Evolutionary conservation across 495 filamentous ascomycete species (phyloP).

Genomic region (Aspergillus egyptiacus): DNA sequence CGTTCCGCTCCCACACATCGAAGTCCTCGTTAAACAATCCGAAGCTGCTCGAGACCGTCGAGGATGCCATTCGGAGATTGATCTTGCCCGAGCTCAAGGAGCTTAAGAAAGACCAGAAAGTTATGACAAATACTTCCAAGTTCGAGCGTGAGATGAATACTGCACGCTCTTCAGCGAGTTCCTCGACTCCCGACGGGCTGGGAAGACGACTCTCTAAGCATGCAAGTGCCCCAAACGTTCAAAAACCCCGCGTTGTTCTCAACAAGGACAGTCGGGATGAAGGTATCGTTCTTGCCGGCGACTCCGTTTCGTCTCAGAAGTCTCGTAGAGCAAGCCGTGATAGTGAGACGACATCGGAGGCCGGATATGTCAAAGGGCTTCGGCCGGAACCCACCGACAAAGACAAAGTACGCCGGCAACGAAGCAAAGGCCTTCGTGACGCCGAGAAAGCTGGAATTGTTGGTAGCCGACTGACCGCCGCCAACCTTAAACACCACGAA

Average conservation of each 20-base stretch:
- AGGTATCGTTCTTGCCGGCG: constrained; percentile 52
- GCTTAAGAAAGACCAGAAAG: constrained; percentile 80
- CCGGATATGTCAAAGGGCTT: constrained; percentile 41
- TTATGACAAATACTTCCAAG: constrained; percentile 52
- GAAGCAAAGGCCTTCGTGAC: constrained; percentile 54
- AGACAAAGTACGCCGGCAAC: constrained; percentile 50
- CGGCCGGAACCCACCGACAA: constrained; percentile 46
- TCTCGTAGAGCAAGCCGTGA: constrained; percentile 41
- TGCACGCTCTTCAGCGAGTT: constrained; percentile 55
- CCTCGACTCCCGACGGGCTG: constrained; percentile 53
- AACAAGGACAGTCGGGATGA: constrained; percentile 56
- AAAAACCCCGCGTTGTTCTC: constrained; percentile 58
- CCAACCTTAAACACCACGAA: constrained; percentile 59
- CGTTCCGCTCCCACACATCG: constrained; percentile 68
- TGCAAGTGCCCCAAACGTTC: constrained; percentile 63
- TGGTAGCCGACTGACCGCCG: constrained; percentile 54
- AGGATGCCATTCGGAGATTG: constrained; percentile 88
- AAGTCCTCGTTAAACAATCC: constrained; percentile 92
- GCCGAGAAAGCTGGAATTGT: constrained; percentile 51
- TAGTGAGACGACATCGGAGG: constrained; percentile 44
- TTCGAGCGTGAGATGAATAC: constrained; percentile 57
- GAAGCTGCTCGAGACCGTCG: constrained; percentile 87
- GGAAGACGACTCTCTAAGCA: constrained; percentile 59
- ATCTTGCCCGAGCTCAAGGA: constrained; percentile 89
- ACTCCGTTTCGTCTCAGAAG: constrained; percentile 37